Evolutionary conservation across 192 early-diverging fungal species (phyloP).

Genomic region (Linnemannia schmuckeri): DNA sequence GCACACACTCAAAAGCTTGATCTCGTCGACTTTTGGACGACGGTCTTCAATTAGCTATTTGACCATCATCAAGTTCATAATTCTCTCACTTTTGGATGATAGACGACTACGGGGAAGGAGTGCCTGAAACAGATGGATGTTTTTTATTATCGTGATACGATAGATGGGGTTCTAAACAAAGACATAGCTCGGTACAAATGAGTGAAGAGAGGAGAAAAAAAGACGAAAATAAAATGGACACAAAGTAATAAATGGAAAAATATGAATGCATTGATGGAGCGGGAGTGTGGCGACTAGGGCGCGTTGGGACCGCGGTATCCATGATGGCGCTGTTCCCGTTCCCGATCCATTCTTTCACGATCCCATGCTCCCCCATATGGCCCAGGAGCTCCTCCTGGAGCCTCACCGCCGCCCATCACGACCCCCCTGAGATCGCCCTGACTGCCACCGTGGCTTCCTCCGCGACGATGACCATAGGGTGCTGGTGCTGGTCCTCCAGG

Average conservation of each 20-base stretch:
- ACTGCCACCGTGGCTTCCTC: constrained; percentile 48
- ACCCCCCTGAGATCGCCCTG: constrained; percentile 45
- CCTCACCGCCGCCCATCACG: constrained; percentile 36
- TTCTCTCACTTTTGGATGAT: not conserved
- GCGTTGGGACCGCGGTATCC: constrained; percentile 38
- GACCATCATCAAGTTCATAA: not conserved
- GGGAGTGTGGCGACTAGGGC: not conserved
- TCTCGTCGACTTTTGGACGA: not conserved
- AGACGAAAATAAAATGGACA: not conserved
- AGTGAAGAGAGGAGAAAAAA: not conserved
- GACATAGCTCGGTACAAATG: not conserved
- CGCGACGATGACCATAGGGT: constrained; percentile 44
- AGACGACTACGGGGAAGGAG: not conserved
- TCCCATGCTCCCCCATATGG: constrained; percentile 50
- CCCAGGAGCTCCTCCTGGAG: constrained; percentile 22
- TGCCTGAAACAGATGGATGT: not conserved
- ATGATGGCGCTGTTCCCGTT: constrained; percentile 45
- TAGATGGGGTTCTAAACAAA: not conserved
- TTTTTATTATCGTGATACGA: constrained; percentile 3
- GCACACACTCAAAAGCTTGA: not conserved
- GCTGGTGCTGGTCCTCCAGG: constrained; percentile 45
- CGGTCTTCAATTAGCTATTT: not conserved
- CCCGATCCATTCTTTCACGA: constrained; percentile 49
- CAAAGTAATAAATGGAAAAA: not conserved
- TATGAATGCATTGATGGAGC: not conserved